These are phyloP conservation scores for Pseudotulostoma volvatum DNA, from an alignment of 495 filamentous ascomycete species.

Conservation along the genomic window DNA sequence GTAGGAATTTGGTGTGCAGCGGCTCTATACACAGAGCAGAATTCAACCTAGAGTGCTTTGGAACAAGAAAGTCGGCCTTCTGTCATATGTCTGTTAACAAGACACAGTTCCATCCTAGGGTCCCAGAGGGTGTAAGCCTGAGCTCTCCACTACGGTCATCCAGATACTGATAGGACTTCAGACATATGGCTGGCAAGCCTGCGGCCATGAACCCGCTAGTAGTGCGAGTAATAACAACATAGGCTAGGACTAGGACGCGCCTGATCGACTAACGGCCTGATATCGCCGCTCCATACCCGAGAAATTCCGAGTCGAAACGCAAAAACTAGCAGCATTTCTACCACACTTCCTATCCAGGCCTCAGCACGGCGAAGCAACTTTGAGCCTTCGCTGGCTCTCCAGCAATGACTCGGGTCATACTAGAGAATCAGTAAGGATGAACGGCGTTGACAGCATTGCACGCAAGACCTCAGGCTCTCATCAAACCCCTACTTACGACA, in stretches of 20 bases:
- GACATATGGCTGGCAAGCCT: too few relatives aligned
- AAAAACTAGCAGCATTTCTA: constrained; percentile 4
- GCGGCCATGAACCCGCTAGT: too few relatives aligned
- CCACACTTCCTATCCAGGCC: constrained; percentile 3
- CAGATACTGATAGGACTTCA: too few relatives aligned
- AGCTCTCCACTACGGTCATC: too few relatives aligned
- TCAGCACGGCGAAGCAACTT: neutral
- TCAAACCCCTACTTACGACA: constrained; percentile 14
- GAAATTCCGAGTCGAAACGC: neutral
- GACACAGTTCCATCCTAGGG: too few relatives aligned
- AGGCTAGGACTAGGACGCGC: neutral
- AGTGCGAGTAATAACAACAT: neutral
- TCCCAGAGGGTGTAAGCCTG: too few relatives aligned
- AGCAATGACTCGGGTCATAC: constrained; percentile 17
- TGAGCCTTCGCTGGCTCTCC: constrained; percentile 5
- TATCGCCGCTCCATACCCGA: neutral
- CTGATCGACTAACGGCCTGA: neutral
- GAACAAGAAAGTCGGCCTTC: too few relatives aligned
- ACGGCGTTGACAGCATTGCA: constrained; percentile 7
- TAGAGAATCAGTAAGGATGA: too few relatives aligned
- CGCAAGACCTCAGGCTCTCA: constrained; percentile 15
- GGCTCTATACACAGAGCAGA: too few relatives aligned
- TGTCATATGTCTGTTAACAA: too few relatives aligned
- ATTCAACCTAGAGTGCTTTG: too few relatives aligned
- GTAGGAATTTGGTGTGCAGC: too few relatives aligned